These are phyloP conservation scores for Odontarrhena argentea DNA, from an alignment of 345 rosid genomes.

Conservation along the genomic window DNA sequence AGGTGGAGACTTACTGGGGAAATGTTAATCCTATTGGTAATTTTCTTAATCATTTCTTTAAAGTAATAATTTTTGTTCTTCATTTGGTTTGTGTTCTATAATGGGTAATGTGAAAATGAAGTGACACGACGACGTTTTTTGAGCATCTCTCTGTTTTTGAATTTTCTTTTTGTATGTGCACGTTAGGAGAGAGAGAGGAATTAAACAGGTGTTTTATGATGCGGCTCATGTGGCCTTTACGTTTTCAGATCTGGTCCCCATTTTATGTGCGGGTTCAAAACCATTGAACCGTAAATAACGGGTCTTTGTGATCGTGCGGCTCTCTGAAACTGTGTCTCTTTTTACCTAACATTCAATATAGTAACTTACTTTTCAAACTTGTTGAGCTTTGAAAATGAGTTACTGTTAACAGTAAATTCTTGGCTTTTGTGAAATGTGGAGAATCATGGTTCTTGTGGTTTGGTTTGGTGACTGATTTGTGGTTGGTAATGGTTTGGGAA, in stretches of 20 bases:
- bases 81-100: background rate
- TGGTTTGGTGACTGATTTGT: constrained; percentile 17
- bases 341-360: background rate
- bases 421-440: background rate
- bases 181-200: constrained; percentile 25
- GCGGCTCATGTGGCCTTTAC: constrained; percentile 30
- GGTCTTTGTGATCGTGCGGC: constrained; percentile 42
- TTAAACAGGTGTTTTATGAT: constrained; percentile 41
- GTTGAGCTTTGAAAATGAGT: background rate
- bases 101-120: constrained; percentile 28
- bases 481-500: constrained; percentile 10
- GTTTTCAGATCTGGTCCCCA: constrained; percentile 39
- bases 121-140: constrained; percentile 29
- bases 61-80: background rate
- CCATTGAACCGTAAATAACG: constrained; percentile 35
- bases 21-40: constrained; percentile 87
- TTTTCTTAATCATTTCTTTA: background rate
- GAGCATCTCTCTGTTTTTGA: constrained; percentile 13
- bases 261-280: constrained; percentile 30
- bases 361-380: background rate
- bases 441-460: constrained; percentile 21
- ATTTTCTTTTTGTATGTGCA: constrained; percentile 31
- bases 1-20: constrained; percentile 87
- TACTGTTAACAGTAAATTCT: background rate
- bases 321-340: constrained; percentile 36